Base-by-base conservation (phyloP, 805 yeast species). In the Ogataea thermomethanolica region DNA sequence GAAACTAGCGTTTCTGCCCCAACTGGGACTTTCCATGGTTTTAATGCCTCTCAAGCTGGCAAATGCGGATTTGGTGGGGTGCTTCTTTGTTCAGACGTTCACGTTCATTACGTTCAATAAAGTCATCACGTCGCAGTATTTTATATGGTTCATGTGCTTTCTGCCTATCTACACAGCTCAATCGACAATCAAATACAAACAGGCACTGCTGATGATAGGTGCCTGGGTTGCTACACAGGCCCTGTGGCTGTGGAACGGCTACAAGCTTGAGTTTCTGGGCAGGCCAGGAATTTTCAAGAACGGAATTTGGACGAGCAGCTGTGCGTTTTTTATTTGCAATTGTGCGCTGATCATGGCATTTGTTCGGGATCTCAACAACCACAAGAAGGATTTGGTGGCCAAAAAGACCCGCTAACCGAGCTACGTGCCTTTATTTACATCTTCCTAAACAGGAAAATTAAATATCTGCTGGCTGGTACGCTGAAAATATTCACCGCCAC, bases 51-150 rank as follows among this genome's bases (percentile, higher is more conserved):
- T 71, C 15, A 58, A 54, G 15, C 65, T 73, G 35, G 72, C 49
- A 13, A 38, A 35, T 70, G 9, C 64, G 65, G 39, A 71, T 35
- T 49, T 81, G 5, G 57, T 73, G 14, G 67, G 73, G 33, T 70
- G 83, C 2, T 55, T 84, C 46, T 90, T 91, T 46, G 66, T 89
- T 9, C 93, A 85, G 58, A 84, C 95, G 0, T 74, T 83, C 53
- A 70, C 79, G n/a, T 85, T 84, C 62, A 89, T 84, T 12, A 68
- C 86, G 1, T 84, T 76, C 62, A 84, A 84, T 64, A 84, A 84
- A 62, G 93, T 84, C 15, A 81, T 88, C 54, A 93, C 99, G 0
- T 87, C 96, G 1, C 99, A 93, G 65, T 93, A 93, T 63, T 93
- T 93, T 62, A 78, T 91, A 46, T 93, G 99, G 99, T 93, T 84